These are phyloP conservation scores for Saussurea involucrata DNA, from an alignment of 129 eudicot species.

Conservation along the genomic window DNA sequence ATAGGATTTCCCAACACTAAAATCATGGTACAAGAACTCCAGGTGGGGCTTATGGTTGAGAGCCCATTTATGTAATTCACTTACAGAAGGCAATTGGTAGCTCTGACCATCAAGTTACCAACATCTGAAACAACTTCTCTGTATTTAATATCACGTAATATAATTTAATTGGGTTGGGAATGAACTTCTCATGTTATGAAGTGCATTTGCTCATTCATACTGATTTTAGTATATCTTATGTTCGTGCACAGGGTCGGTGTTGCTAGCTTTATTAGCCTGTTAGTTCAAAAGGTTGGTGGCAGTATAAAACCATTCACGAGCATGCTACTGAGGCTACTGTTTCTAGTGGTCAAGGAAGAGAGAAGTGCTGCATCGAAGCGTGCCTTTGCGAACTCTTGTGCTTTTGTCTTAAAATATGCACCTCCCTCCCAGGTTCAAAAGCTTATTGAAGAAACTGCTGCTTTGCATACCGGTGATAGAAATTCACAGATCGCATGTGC, in stretches of 20 bases:
- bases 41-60: neutral
- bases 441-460: constrained; percentile 74
- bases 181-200: neutral
- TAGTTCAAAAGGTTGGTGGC: constrained; percentile 79
- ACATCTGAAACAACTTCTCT: neutral
- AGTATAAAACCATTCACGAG: constrained; percentile 73
- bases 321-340: constrained; percentile 68
- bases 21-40: neutral
- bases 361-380: constrained; percentile 78
- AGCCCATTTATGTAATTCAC: neutral
- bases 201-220: neutral
- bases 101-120: neutral
- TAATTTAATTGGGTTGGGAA: neutral
- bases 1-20: neutral
- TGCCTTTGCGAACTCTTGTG: constrained; percentile 98
- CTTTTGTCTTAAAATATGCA: constrained; percentile 68
- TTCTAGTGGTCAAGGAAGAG: constrained; percentile 87
- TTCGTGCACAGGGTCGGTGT: constrained; percentile 75
- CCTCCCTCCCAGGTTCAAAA: constrained; percentile 78
- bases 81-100: neutral
- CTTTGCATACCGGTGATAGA: constrained; percentile 77
- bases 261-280: constrained; percentile 77
- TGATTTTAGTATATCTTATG: constrained; percentile 2
- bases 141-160: neutral
- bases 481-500: constrained; percentile 91